Percentiles rank a stretch among this genome's conserved stretches.
Conservation (phyloP, 495 filamentous ascomycete genomes). For the Penicillium flavigenum region DNA sequence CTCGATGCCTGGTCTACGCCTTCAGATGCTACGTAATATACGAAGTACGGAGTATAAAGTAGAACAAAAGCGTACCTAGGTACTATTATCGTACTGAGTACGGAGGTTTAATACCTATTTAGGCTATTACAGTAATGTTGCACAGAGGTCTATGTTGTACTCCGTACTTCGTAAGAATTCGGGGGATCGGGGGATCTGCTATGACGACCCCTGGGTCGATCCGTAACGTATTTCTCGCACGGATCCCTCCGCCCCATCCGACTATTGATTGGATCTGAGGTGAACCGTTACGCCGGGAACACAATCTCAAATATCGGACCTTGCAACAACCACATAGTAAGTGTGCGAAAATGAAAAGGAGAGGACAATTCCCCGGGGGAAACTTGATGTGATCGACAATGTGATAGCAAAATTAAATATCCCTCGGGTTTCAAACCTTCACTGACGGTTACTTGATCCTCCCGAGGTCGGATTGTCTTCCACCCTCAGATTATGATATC, state of each 20-base stretch:
- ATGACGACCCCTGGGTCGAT: constrained; percentile 29
- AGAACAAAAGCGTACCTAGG: background rate
- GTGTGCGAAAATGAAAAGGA: background rate
- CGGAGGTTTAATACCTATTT: background rate
- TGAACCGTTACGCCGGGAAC: constrained; percentile 31
- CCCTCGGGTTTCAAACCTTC: background rate
- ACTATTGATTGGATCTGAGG: constrained; percentile 35
- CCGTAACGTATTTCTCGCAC: constrained; percentile 26
- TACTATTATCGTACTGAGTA: background rate
- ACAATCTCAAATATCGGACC: constrained; percentile 37
- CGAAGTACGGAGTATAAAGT: background rate
- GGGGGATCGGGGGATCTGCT: constrained; percentile 25
- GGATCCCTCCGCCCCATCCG: constrained; percentile 27
- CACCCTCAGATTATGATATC: constrained; percentile 4
- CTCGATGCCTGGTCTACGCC: background rate
- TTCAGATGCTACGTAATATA: background rate
- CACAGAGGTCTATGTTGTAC: constrained; percentile 3
- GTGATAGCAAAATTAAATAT: background rate
- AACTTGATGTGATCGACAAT: constrained; percentile 5
- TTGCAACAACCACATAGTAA: background rate
- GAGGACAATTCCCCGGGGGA: constrained; percentile 12
- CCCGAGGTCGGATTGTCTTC: constrained; percentile 14
- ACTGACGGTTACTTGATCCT: constrained; percentile 14
- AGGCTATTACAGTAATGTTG: constrained; percentile 1
- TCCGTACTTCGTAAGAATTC: background rate